phyloP scores from a whole-genome alignment of 2,329 filamentous ascomycete genomes.

The Fusarium sulawesiense region DNA sequence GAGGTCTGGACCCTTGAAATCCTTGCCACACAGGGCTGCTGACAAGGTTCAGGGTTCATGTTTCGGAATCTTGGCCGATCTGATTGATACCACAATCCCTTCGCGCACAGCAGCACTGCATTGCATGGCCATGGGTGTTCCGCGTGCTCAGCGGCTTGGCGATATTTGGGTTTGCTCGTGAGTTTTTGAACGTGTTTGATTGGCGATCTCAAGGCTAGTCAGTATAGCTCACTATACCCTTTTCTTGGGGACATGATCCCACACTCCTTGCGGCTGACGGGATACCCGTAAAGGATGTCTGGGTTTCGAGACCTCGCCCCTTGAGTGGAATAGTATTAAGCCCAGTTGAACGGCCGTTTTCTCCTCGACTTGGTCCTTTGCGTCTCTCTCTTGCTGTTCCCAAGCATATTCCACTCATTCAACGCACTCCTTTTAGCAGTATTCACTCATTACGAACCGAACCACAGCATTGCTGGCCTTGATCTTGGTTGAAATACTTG shows the following conservation, averaged over 20 bases:
- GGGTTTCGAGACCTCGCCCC: slow-evolving; percentile 4
- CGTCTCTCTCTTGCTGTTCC: slow-evolving; percentile 2
- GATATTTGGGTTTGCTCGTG: slow-evolving; percentile 11
- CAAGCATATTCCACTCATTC: slow-evolving; percentile 23
- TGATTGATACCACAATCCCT: slow-evolving; percentile 9
- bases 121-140: neutral
- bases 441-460: slow-evolving; percentile 8
- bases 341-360: slow-evolving; percentile 1
- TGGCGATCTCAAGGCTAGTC: neutral
- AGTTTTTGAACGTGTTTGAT: slow-evolving; percentile 12
- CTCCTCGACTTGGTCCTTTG: neutral
- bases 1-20: slow-evolving; percentile 28
- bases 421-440: slow-evolving; percentile 9
- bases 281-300: slow-evolving; percentile 14
- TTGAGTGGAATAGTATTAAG: slow-evolving; percentile 20
- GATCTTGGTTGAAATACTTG: neutral
- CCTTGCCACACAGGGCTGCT: slow-evolving; percentile 26
- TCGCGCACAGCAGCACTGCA: slow-evolving; percentile 1
- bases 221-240: slow-evolving; percentile 1
- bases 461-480: neutral
- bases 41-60: slow-evolving; percentile 44
- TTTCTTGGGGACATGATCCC: neutral
- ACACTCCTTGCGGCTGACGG: slow-evolving; percentile 8
- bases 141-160: slow-evolving; percentile 26
- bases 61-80: slow-evolving; percentile 38